Conservation (phyloP, 1,284 basidiomycete genomes). For the Trametes pubescens region DNA sequence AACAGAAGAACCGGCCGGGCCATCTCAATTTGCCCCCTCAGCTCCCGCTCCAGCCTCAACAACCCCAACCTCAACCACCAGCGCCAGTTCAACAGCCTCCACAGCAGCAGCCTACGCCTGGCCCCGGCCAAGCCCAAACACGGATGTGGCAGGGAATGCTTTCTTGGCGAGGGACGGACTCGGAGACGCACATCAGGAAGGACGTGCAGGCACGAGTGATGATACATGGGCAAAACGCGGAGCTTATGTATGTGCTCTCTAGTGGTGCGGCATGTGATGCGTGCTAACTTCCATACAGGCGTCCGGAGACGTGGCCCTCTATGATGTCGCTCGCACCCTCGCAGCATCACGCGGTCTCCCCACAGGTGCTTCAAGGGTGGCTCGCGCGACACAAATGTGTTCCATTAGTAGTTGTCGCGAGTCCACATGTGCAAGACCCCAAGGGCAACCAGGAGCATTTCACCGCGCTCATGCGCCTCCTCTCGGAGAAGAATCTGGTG, state of each 20-base stretch:
- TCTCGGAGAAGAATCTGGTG: constrained; percentile 54
- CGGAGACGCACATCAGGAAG: constrained; percentile 48
- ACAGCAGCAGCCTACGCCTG: constrained; percentile 2
- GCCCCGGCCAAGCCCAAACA: background rate
- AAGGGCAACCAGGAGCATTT: constrained; percentile 51
- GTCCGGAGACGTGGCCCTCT: constrained; percentile 61
- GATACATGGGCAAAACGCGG: constrained; percentile 34
- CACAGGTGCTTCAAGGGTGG: constrained; percentile 57
- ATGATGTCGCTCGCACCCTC: constrained; percentile 53
- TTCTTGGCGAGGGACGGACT: constrained; percentile 54
- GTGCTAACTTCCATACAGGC: constrained; percentile 46
- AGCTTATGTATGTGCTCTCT: constrained; percentile 35
- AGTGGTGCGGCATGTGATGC: background rate
- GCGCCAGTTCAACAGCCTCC: background rate
- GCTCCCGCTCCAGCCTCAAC: background rate
- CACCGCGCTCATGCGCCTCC: constrained; percentile 48
- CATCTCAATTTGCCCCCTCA: constrained; percentile 7
- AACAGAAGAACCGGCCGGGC: constrained; percentile 49
- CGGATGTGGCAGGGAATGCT: constrained; percentile 61
- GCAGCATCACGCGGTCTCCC: constrained; percentile 51
- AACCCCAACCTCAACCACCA: background rate
- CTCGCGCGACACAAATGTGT: constrained; percentile 46
- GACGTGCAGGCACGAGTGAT: constrained; percentile 51
- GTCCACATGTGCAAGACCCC: constrained; percentile 27
- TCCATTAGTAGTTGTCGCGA: constrained; percentile 33